A percentile compares a stretch with the other conserved stretches of the same genome.
phyloP scores from a whole-genome alignment of 768 basidiomycete genomes.

The Daedaleopsis sinensis region DNA sequence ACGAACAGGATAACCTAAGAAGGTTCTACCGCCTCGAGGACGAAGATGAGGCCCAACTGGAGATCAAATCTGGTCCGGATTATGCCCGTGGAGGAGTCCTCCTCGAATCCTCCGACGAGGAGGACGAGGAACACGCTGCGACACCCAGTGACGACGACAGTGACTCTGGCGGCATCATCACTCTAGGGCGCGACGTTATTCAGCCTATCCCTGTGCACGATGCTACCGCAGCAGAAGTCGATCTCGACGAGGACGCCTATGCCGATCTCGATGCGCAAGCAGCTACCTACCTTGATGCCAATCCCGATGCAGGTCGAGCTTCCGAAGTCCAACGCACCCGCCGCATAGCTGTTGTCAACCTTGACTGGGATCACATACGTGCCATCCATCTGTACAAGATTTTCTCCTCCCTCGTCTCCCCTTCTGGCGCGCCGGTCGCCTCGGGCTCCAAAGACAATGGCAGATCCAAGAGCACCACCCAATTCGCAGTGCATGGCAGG shows the following conservation, averaged over 20 bases:
- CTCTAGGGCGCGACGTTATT: constrained; percentile 50
- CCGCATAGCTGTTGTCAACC: constrained; percentile 88
- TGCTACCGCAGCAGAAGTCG: constrained; percentile 56
- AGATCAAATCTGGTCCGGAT: constrained; percentile 47
- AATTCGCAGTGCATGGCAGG: constrained; percentile 56
- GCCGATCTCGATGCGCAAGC: constrained; percentile 78
- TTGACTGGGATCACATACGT: constrained; percentile 97
- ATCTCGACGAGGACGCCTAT: constrained; percentile 78
- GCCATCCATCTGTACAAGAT: constrained; percentile 91
- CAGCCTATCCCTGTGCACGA: constrained; percentile 44
- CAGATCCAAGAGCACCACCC: constrained; percentile 23
- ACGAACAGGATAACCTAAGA: constrained; percentile 75
- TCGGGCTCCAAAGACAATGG: constrained; percentile 14
- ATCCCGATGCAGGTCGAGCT: constrained; percentile 45
- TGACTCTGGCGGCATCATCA: constrained; percentile 51
- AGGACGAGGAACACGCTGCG: constrained; percentile 42
- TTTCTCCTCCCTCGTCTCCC: constrained; percentile 82
- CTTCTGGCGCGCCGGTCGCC: constrained; percentile 42
- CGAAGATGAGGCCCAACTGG: constrained; percentile 39
- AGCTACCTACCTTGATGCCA: constrained; percentile 52
- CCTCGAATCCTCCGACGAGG: constrained; percentile 87
- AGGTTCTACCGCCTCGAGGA: constrained; percentile 78
- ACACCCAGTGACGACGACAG: constrained; percentile 41
- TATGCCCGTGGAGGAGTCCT: constrained; percentile 89
- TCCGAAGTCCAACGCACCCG: constrained; percentile 52